Evolutionary conservation across 2,329 filamentous ascomycete genomes (phyloP), one percentile per base, ranked within the genome.

Genomic region (Fusarium tjaetaba): DNA sequence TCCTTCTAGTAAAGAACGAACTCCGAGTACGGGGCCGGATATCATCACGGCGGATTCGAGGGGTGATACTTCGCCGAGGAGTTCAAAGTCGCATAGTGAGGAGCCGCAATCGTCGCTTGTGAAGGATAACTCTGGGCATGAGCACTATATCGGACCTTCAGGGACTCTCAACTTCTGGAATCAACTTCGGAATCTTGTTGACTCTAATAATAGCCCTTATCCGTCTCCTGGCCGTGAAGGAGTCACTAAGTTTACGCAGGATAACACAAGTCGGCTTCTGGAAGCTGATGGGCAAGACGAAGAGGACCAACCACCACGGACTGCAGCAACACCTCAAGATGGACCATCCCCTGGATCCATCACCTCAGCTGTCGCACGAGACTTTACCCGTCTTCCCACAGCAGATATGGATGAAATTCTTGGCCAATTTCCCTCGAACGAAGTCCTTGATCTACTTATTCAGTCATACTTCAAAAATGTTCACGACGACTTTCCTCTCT

Each of bases 81-180:
- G 73, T 18, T 24, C 39, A 26, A 72, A 66, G 42, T 55, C 70
- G 3, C 59, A 62, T 24, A 71, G 62, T 14, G 74, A 78, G 16
- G 76, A 76, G 34, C 70, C 75, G 11, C 71, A 74, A 18, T 59
- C 77, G 1, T 78, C 74, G 10, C 68, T 82, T 10, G 78, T 82
- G 11, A 76, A 76, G 16, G 82, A 83, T 32, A 78, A 79, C 3
- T 76, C 80, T 18, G 82, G 82, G 0, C 79, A 79, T 46, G 78
- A 80, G 65, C 81, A 83, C 57, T 83, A 82, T 46, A 82, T 83
- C 32, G 81, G 82, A 1, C 81, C 81, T 7, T 83, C 81, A 1
- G 81, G 82, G 4, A 82, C 79, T 5, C 76, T 83, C 20, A 79
- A 80, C 61, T 83, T 83, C 53, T 73, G 81, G 51, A 80, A 79